Evolutionary conservation across 2,329 filamentous ascomycete species (phyloP), one percentile per base, ranked within the genome.

Genomic region (Colletotrichum abscissum): DNA sequence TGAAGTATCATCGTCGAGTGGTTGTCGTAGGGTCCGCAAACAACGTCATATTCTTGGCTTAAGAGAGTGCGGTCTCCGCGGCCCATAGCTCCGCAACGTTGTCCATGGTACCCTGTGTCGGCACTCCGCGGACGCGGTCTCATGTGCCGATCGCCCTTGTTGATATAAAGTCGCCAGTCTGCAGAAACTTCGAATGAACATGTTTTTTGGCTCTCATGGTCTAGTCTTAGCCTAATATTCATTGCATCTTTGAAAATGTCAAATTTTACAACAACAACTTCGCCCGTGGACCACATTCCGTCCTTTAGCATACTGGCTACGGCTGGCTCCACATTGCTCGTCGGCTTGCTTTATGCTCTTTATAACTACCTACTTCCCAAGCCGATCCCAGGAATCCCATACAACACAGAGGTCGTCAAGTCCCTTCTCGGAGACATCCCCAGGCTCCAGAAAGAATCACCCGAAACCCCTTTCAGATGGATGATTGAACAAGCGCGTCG

Each of bases 401-500:
- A 63, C 11, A 38, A 71, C 12, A 22, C 46, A n/a, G 42, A 30
- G 1, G 63, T 68, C 14, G 30, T 30, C 49, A 7, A 14, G 7
- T 26, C 60, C n/a, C 24, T 74, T 33, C 30, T 74, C 3, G 72
- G 68, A 2, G 63, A 67, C 58, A 30, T 74, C 7, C 54, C 4
- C 19, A 24, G 11, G 33, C 54, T 12, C 54, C 52, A 19, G 66
- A 63, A 14, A 16, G 63, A 46, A 22, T 54, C 60, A 5, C 24
- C 33, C 6, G 5, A 46, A 19, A 46, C 4, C 42, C 42, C 19
- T 19, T 46, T 46, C 19, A n/a, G 42, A n/a, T 81, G 79, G 79
- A 66, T 80, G 16, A 76, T 75, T 75, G 73, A 55, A 26, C 78
- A 78, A 42, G 76, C 78, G 5, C 69, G 71, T 19, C 59, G 69